Base-by-base conservation (phyloP, 1,139 yeast species). In the Yarrowia galli region DNA sequence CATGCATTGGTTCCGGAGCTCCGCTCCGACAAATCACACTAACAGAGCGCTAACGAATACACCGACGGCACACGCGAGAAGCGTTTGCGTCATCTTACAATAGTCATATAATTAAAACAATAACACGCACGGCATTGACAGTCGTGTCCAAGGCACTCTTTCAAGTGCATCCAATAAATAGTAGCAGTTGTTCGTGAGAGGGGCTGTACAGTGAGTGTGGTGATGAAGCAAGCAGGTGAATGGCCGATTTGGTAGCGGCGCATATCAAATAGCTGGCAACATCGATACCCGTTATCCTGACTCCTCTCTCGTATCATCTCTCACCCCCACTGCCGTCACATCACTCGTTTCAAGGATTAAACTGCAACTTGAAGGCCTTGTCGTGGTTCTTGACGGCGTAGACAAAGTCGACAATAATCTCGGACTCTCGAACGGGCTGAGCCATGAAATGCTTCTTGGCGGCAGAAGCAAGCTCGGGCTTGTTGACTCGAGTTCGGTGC, bases 321-420 rank as follows among this genome's bases (percentile, higher is more conserved):
- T n/a, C n/a, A n/a, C n/a, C n/a, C n/a, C n/a, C 28, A 25, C 28
- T 25, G 28, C 7, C 28, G 36, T 2, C 5, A 9, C 3, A 12
- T 32, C 36, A 32, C 36, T 12, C 15, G 36, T n/a, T 15, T 36
- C 28, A 38, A n/a, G 71, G 69, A 28, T 69, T 69, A 56, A 79
- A 77, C 69, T 75, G 78, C 69, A 79, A 73, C 71, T 79, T 79
- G 73, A 79, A 79, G 32, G 77, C 79, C 74, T 79, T 79, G 71
- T 85, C 86, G 71, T 88, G 89, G 74, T 89, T 87, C 74, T 85
- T 85, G 67, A 89, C 91, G 72, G 89, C 86, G 78, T 91, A 91
- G 69, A 91, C 81, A 74, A 91, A 91, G 72, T 88, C 90, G 54
- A 95, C 89, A 53, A 91, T 86, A 51, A 88, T 85, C 73, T 91